Conservation (phyloP, 2,329 filamentous ascomycete species). For the Cytospora mali region DNA sequence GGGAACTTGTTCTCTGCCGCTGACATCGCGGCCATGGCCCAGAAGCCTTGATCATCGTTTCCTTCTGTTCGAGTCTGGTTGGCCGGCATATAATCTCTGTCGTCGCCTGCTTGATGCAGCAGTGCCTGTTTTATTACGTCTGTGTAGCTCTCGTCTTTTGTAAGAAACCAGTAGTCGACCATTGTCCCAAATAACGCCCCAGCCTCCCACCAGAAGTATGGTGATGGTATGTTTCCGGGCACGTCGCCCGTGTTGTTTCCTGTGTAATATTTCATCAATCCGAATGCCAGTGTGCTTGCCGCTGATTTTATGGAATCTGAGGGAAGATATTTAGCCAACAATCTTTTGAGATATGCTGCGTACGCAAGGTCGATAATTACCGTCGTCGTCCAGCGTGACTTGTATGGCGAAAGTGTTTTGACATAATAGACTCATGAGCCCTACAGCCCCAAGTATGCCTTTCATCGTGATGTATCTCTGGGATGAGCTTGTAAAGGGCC, state of each 20-base stretch:
- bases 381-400: slow-evolving; percentile 31
- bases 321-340: slow-evolving; percentile 39
- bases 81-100: slow-evolving; percentile 66
- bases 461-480: slow-evolving; percentile 28
- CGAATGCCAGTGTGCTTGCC: slow-evolving; percentile 50
- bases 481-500: not conserved
- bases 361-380: slow-evolving; percentile 28
- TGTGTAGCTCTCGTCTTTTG: slow-evolving; percentile 68
- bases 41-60: slow-evolving; percentile 82
- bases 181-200: slow-evolving; percentile 71
- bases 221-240: slow-evolving; percentile 56
- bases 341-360: not conserved
- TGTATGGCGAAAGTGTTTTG: slow-evolving; percentile 30
- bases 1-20: slow-evolving; percentile 78
- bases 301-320: slow-evolving; percentile 54
- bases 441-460: slow-evolving; percentile 25
- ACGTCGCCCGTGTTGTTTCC: slow-evolving; percentile 62
- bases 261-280: slow-evolving; percentile 53
- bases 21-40: slow-evolving; percentile 79
- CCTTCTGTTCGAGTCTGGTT: slow-evolving; percentile 65
- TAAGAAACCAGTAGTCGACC: slow-evolving; percentile 73
- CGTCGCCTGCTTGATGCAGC: slow-evolving; percentile 61
- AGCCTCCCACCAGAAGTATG: slow-evolving; percentile 63
- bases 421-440: slow-evolving; percentile 30
- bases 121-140: slow-evolving; percentile 60